Base-by-base conservation (phyloP, 2,329 filamentous ascomycete genomes). In the Fusarium lyarnte region DNA sequence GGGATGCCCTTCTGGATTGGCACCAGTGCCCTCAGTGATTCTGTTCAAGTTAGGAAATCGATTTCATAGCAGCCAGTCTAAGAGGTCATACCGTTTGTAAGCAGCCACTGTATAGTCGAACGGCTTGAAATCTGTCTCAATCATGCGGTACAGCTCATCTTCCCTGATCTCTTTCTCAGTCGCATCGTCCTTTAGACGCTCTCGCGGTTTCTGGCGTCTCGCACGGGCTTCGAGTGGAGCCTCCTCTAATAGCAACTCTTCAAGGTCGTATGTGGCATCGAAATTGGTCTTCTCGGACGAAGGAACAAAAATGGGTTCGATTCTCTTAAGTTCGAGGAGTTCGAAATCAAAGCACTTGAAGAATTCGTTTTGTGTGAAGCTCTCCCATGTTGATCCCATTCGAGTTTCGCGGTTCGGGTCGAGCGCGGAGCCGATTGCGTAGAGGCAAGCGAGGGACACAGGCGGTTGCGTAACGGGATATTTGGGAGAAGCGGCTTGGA, bases 271-370 rank as follows among this genome's bases (percentile, higher is more conserved):
- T 2, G 96, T 99, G 8, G 96, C 96, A 82, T 99, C 96, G 75
- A 99, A 99, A 81, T 99, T 99, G 7, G 96, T 98, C 87, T 99
- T 99, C 53, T 98, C 96, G 62, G 94, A 95, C 0, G 95, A 97
- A 0, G 96, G 96, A 25, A 93, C 89, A 80, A 99, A 99, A 7
- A 98, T 90, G 0, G 96, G 96, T 75, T 95, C 92, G 47, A 98
- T 91, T 78, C 94, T 91, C 80, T 98, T 98, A 72, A 90, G 87
- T 80, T 97, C 94, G 39, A 99, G 83, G 1, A 91, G 91, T 19
- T 89, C 90, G 74, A 99, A 99, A 79, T 98, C 92, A 74, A 98
- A 89, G 6, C 88, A 84, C 43, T 91, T 88, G 85, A 99, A 99
- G 85, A 98, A 98, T 11, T 94, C 92, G 78, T 98, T 93, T 71